Evolutionary conservation across 257 asterid genomes (phyloP), one percentile per base, ranked within the genome.

Genomic region (Euphrasia confusa): DNA sequence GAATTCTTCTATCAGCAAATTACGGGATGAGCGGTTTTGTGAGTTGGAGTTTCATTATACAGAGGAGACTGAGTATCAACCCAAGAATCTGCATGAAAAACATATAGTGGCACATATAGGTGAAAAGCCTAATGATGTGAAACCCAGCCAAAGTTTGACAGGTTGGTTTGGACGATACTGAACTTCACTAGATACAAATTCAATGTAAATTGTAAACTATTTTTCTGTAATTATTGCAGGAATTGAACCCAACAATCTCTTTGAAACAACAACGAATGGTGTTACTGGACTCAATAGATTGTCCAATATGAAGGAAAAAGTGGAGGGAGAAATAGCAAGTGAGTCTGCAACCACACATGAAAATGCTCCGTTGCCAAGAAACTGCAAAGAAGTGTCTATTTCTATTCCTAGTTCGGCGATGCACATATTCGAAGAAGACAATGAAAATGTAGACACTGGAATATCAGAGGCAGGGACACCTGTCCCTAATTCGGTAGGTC

Each of bases 191-290:
- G 42, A 17, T 53, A 56, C 1, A 14, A 50, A 8, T 47, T 58
- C 32, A 24, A 18, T 9, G 15, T 60, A 53, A 49, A 60, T 48
- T 53, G 42, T 58, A 6, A 60, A 60, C 60, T 72, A 50, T 47
- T 30, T 54, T 32, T 44, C 26, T 14, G 14, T 21, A 55, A 28
- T 53, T 50, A 58, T 39, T 73, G 73, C 82, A 77, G 88, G 61
- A 69, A 33, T 64, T 63, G 72, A 67, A 75, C 71, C 74, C 60
- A 70, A 64, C 50, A 63, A 60, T 68, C 65, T 72, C 56, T 71
- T 73, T 65, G 73, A 61, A 30, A 55, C 62, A 12, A 40, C 81
- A 68, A 60, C 10, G n/a, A 58, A 66, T 10, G 26, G 53, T 49
- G 63, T 60, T 47, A 69, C 21, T 5, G 18, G 58, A 4, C 10